phyloP scores from a whole-genome alignment of 306 rosid species.

The Fagus crenata region DNA sequence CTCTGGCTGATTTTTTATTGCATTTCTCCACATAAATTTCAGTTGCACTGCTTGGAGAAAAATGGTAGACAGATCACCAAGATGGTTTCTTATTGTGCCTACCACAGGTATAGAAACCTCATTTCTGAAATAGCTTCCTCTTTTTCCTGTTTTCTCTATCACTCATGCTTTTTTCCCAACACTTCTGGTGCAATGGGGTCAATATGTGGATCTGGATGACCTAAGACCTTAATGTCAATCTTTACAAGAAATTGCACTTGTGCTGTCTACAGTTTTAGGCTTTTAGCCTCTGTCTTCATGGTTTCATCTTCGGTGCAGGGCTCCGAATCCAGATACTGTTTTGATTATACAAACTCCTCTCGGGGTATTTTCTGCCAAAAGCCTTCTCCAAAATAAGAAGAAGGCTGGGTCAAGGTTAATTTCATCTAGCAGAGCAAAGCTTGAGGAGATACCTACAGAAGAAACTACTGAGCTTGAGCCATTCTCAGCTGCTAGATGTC shows the following conservation, averaged over 20 bases:
- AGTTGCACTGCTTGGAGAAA: conserved; percentile 95
- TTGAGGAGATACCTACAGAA: conserved; percentile 53
- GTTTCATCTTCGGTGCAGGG: conserved; percentile 57
- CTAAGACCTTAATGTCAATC: conserved; percentile 16
- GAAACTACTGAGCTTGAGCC: conserved; percentile 70
- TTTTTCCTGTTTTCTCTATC: conserved; percentile 7
- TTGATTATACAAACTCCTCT: conserved; percentile 88
- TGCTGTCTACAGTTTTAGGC: conserved; percentile 5
- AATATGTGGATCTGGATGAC: not conserved
- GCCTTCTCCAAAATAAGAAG: conserved; percentile 83
- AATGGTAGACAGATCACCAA: conserved; percentile 86
- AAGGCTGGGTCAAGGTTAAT: conserved; percentile 83
- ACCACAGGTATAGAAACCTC: conserved; percentile 75
- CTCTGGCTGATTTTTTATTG: conserved; percentile 16
- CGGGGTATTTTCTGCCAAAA: conserved; percentile 90
- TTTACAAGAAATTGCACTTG: not conserved
- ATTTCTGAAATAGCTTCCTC: conserved; percentile 16
- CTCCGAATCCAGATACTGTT: conserved; percentile 97
- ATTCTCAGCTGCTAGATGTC: conserved; percentile 86
- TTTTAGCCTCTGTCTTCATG: conserved; percentile 33
- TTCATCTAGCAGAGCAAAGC: conserved; percentile 62
- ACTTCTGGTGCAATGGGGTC: conserved; percentile 10
- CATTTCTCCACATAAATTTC: conserved; percentile 40
- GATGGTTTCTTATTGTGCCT: conserved; percentile 96
- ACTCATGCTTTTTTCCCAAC: not conserved